Percentiles rank a stretch among this genome's conserved stretches.
Evolutionary conservation across 176 grass and related monocot genomes (phyloP).

Genomic region (Pontederia paniculata): DNA sequence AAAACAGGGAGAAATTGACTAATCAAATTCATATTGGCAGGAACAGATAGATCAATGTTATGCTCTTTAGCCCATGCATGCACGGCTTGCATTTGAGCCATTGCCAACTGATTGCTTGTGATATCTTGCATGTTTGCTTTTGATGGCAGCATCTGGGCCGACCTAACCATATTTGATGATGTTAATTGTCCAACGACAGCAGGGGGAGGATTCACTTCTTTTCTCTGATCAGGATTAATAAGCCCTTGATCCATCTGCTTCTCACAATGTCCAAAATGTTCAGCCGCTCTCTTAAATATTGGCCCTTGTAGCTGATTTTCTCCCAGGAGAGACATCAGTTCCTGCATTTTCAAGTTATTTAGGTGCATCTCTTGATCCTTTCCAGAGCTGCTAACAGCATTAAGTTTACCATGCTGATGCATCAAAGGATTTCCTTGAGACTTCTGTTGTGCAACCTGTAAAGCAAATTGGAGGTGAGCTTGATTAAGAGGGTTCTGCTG

Average conservation of each 20-base stretch:
- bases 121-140: constrained; percentile 22
- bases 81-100: constrained; percentile 62
- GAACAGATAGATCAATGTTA: constrained; percentile 79
- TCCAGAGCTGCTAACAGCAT: constrained; percentile 29
- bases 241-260: constrained; percentile 43
- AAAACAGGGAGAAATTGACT: constrained; percentile 64
- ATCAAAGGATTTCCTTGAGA: constrained; percentile 48
- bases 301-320: constrained; percentile 20
- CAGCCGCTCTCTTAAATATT: constrained; percentile 36
- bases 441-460: constrained; percentile 60
- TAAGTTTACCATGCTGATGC: constrained; percentile 57
- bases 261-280: constrained; percentile 40
- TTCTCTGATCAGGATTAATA: constrained; percentile 36
- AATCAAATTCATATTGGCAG: constrained; percentile 61
- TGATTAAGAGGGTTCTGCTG: constrained; percentile 49
- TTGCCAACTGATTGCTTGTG: constrained; percentile 35
- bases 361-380: constrained; percentile 47
- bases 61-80: constrained; percentile 82
- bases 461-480: constrained; percentile 58
- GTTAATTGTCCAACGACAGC: constrained; percentile 37
- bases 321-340: constrained; percentile 54
- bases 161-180: constrained; percentile 33
- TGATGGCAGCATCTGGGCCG: constrained; percentile 30
- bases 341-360: constrained; percentile 66
- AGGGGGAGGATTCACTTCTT: constrained; percentile 53